Evolutionary conservation across 108 stramenopile species (phyloP).

Genomic region (Seminavis robusta): DNA sequence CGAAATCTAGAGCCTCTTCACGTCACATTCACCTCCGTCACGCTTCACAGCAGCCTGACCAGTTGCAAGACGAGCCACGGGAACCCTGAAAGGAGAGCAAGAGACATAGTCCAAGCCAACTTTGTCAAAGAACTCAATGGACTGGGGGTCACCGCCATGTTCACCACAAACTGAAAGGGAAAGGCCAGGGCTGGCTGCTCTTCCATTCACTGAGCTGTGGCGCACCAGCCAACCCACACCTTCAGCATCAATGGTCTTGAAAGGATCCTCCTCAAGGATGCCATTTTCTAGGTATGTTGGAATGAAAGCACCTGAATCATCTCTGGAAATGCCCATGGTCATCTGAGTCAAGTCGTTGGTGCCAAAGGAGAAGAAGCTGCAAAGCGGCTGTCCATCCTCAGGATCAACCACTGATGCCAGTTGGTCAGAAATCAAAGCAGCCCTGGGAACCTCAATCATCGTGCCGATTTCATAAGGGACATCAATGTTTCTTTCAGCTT

Average conservation of each 20-base stretch:
- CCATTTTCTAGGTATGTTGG: slow-evolving; percentile 73
- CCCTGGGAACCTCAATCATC: slow-evolving; percentile 90
- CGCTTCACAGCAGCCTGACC: slow-evolving; percentile 48
- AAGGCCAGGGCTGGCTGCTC: slow-evolving; percentile 45
- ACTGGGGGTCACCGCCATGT: slow-evolving; percentile 83
- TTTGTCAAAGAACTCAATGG: slow-evolving; percentile 64
- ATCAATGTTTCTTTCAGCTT: slow-evolving; percentile 38
- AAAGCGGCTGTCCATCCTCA: slow-evolving; percentile 51
- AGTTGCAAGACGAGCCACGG: slow-evolving; percentile 77
- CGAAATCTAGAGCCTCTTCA: too few species aligned
- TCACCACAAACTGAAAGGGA: slow-evolving; percentile 84
- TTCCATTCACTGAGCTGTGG: slow-evolving; percentile 51
- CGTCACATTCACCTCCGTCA: too few species aligned
- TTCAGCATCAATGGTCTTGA: slow-evolving; percentile 78
- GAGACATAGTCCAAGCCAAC: slow-evolving; percentile 81
- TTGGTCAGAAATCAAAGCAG: slow-evolving; percentile 67
- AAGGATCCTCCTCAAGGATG: slow-evolving; percentile 82
- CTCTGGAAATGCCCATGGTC: slow-evolving; percentile 81
- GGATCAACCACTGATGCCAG: slow-evolving; percentile 64
- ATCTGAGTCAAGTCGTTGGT: slow-evolving; percentile 89
- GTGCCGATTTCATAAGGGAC: slow-evolving; percentile 79
- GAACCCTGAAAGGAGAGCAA: slow-evolving; percentile 87
- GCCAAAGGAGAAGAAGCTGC: slow-evolving; percentile 81
- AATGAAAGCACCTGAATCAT: slow-evolving; percentile 81
- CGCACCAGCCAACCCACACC: slow-evolving; percentile 78